Conservation (phyloP, 495 filamentous ascomycete genomes). For the Talaromyces thailandensis region DNA sequence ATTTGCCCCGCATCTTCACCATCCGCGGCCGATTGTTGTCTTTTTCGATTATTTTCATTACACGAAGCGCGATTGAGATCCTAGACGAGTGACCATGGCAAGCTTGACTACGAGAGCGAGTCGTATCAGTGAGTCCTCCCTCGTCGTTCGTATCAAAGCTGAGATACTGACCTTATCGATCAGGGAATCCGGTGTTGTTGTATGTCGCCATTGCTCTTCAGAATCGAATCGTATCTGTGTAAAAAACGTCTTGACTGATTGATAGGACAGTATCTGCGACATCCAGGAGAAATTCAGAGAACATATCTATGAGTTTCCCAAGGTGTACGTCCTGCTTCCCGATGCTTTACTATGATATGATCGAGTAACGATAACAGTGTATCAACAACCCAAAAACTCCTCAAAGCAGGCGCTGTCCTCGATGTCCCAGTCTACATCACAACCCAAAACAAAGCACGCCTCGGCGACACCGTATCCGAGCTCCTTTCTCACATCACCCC, state of each 20-base stretch:
- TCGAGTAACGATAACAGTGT: slow-evolving; percentile 9
- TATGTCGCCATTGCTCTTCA: slow-evolving; percentile 22
- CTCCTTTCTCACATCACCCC: slow-evolving; percentile 34
- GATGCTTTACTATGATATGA: neutral
- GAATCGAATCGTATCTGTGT: slow-evolving; percentile 4
- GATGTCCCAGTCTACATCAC: slow-evolving; percentile 72
- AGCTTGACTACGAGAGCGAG: slow-evolving; percentile 12
- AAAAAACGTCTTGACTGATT: neutral
- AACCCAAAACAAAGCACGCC: slow-evolving; percentile 66
- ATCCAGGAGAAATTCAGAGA: slow-evolving; percentile 88
- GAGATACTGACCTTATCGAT: neutral
- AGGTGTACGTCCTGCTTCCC: slow-evolving; percentile 44
- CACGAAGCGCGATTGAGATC: neutral
- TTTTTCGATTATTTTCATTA: neutral
- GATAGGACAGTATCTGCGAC: slow-evolving; percentile 68
- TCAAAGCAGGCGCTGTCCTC: slow-evolving; percentile 47
- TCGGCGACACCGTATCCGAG: slow-evolving; percentile 72
- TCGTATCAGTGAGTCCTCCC: slow-evolving; percentile 27
- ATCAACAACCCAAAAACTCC: slow-evolving; percentile 32
- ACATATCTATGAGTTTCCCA: slow-evolving; percentile 73
- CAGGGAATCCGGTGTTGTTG: slow-evolving; percentile 65
- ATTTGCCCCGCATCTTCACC: slow-evolving; percentile 2
- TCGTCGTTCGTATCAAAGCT: neutral
- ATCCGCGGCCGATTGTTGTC: neutral
- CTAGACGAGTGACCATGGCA: neutral